Base-by-base conservation (phyloP, 1,284 basidiomycete genomes). In the Limonomyces culmigenus region DNA sequence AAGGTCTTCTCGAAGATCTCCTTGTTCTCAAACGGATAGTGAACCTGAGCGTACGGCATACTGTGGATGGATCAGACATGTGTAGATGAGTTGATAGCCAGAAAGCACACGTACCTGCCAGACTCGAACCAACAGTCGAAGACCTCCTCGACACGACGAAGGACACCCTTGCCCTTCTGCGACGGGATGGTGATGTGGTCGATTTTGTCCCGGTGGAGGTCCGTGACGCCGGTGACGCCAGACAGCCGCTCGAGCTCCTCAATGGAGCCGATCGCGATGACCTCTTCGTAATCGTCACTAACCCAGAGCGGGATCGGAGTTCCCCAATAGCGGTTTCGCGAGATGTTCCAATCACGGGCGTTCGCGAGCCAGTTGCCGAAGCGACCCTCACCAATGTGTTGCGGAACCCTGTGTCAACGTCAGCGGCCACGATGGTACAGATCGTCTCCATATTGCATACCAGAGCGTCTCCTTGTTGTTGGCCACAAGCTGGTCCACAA, bases 101-200 rank as follows among this genome's bases (percentile, higher is more conserved):
- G 33, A 21, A 29, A 32, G 14, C 4, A 15, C 21, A 44, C 67
- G 41, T 45, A 87, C 87, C 84, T 89, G 59, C 95, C 95, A 5
- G 93, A 97, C 63, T 99, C 95, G 55, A 99, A 98, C 95, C 95
- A 99, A 55, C 95, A 99, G 56, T 99, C 95, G 55, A 99, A 98
- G 20, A 99, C 91, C 56, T 97, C 95, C 42, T 96, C 88, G 14
- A 97, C 70, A 40, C 93, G 77, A 55, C 72, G 86, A 31, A 99
- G 62, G 15, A 61, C 56, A 15, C 93, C 95, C 51, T 92, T 95
- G 43, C 92, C 93, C 54, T 76, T 59, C 51, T 81, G 66, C 21
- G 91, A 96, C 3, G 93, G 95, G 49, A 98, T 97, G 39, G 87
- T 92, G 60, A 99, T 87, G 51, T 86, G 73, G 56, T 97, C 92